Conservation (phyloP, 2,329 filamentous ascomycete species). For the Fusarium sublunatum region DNA sequence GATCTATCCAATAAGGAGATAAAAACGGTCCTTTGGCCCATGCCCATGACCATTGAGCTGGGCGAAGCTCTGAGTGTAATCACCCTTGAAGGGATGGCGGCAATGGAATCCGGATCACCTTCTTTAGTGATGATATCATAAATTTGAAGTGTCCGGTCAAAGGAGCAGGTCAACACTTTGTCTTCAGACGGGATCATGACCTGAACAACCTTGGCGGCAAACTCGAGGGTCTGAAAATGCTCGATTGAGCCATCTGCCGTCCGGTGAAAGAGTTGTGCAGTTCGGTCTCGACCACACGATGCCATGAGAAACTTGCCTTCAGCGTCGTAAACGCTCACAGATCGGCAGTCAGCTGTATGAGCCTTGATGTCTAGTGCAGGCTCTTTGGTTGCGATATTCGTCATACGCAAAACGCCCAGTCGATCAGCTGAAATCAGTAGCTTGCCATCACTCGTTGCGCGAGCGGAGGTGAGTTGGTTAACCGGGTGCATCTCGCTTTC, state of each 20-base stretch:
- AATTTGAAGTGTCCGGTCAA: constrained; percentile 87
- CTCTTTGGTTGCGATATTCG: constrained; percentile 70
- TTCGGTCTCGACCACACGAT: constrained; percentile 87
- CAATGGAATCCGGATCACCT: constrained; percentile 71
- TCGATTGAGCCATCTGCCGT: constrained; percentile 70
- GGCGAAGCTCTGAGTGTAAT: constrained; percentile 89
- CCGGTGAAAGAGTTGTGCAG: constrained; percentile 86
- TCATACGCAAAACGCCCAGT: constrained; percentile 80
- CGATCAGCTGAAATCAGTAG: constrained; percentile 87
- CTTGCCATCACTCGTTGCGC: constrained; percentile 69
- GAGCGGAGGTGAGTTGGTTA: constrained; percentile 71
- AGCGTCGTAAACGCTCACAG: constrained; percentile 77
- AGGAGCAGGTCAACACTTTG: constrained; percentile 84
- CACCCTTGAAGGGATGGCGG: constrained; percentile 80
- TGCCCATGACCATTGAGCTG: constrained; percentile 80
- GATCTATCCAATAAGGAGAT: constrained; percentile 71
- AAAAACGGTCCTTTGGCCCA: constrained; percentile 68
- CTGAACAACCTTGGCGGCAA: constrained; percentile 85
- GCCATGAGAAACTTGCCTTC: constrained; percentile 75
- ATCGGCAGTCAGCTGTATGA: constrained; percentile 86
- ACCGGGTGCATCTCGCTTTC: constrained; percentile 62
- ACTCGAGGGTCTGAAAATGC: constrained; percentile 92
- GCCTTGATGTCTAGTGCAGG: constrained; percentile 81
- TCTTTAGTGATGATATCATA: constrained; percentile 81
- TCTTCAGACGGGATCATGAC: constrained; percentile 79